Conservation (phyloP, 2,329 filamentous ascomycete genomes). For the Diaporthe sp. region DNA sequence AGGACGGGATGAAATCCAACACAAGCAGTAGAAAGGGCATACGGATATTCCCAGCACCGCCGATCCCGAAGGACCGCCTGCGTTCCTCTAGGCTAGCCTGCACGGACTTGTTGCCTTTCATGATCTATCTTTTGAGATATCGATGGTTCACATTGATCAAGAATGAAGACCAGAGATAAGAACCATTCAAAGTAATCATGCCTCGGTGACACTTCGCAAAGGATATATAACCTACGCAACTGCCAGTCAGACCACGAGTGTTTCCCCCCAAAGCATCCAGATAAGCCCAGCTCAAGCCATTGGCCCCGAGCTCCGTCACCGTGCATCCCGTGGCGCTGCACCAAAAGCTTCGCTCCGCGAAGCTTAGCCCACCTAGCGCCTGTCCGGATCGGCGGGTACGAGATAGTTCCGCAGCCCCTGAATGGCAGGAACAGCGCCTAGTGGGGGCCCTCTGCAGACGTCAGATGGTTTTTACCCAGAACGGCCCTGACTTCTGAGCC, state of each 20-base stretch:
- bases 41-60: constrained; percentile 32
- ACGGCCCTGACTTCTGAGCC: not conserved
- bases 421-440: constrained; percentile 20
- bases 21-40: not conserved
- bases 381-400: constrained; percentile 17
- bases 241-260: not conserved
- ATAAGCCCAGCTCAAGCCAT: constrained; percentile 24
- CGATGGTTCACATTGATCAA: not conserved
- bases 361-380: constrained; percentile 15
- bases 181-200: fast-evolving
- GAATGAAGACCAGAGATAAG: not conserved
- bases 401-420: constrained; percentile 23
- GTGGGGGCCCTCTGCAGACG: not conserved
- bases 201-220: not conserved
- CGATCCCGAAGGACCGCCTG: constrained; percentile 29
- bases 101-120: not conserved
- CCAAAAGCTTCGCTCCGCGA: not conserved
- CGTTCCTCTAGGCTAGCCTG: not conserved
- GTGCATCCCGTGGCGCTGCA: constrained; percentile 5
- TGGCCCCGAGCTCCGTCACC: constrained; percentile 24
- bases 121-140: not conserved
- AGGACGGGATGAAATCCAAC: not conserved
- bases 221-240: not conserved
- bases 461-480: not conserved
- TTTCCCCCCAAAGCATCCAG: not conserved